These are phyloP conservation scores for Sporothrix protearum DNA, from an alignment of 2,329 filamentous ascomycete species.

Conservation along the genomic window DNA sequence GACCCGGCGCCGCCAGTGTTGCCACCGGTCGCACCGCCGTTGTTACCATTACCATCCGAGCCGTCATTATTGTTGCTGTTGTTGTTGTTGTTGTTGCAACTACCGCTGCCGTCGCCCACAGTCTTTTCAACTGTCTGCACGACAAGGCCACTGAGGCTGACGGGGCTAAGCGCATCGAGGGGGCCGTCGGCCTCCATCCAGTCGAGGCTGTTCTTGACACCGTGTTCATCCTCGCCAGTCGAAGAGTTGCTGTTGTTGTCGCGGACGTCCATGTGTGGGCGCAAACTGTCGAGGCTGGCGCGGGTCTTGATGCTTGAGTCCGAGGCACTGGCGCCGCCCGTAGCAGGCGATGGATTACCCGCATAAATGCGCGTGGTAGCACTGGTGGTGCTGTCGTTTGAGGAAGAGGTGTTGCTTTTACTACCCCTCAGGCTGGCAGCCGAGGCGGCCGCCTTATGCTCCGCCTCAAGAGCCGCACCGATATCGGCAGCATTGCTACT, in stretches of 20 bases:
- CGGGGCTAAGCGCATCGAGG: slow-evolving; percentile 32
- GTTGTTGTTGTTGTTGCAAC: background rate
- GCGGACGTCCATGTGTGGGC: slow-evolving; percentile 10
- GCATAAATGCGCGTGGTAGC: background rate
- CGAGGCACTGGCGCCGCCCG: background rate
- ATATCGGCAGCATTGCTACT: background rate
- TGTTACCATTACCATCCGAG: background rate
- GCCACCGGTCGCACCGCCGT: background rate
- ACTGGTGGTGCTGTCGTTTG: background rate
- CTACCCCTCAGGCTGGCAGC: background rate
- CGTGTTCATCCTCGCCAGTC: slow-evolving; percentile 7
- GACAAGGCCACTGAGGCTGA: slow-evolving; percentile 35
- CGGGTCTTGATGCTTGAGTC: background rate
- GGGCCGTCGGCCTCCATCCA: slow-evolving; percentile 31
- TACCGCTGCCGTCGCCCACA: slow-evolving; percentile 19
- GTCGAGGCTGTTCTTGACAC: slow-evolving; percentile 25
- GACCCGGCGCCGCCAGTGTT: background rate
- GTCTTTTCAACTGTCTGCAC: slow-evolving; percentile 35
- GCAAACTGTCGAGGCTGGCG: background rate
- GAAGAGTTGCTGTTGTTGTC: background rate
- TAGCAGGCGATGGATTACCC: background rate
- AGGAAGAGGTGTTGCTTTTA: background rate
- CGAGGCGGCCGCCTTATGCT: slow-evolving; percentile 10
- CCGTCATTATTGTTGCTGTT: background rate
- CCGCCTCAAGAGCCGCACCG: slow-evolving; percentile 13